These are phyloP conservation scores for Cutaneotrichosporon cavernicola DNA, from an alignment of 1,284 basidiomycete genomes.

Conservation along the genomic window DNA sequence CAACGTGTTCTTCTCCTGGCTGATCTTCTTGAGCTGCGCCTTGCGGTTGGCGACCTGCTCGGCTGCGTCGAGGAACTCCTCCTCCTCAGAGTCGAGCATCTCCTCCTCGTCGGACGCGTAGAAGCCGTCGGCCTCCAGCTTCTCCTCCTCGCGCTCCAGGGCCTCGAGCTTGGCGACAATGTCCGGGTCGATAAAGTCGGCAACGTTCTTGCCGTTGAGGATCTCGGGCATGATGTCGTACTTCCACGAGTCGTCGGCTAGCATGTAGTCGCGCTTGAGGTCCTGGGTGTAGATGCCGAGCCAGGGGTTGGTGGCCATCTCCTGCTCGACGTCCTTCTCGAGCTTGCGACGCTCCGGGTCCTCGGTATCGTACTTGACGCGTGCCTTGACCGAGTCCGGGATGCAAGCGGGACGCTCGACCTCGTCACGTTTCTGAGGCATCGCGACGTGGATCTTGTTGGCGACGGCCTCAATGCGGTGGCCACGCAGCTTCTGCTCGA, in stretches of 20 bases:
- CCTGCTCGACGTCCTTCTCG: constrained; percentile 72
- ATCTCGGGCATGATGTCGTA: constrained; percentile 94
- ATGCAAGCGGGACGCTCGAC: constrained; percentile 80
- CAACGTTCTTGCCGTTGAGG: constrained; percentile 96
- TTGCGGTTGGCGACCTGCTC: constrained; percentile 65
- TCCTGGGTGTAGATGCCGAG: constrained; percentile 88
- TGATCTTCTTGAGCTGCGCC: constrained; percentile 66
- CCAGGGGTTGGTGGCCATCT: constrained; percentile 67
- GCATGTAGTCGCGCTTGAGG: constrained; percentile 77
- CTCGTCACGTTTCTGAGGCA: constrained; percentile 82
- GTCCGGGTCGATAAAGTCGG: constrained; percentile 99
- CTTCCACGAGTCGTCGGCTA: constrained; percentile 93
- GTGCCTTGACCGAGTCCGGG: constrained; percentile 70
- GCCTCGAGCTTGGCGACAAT: constrained; percentile 96
- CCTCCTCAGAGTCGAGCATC: constrained; percentile 88
- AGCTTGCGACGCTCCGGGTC: constrained; percentile 72
- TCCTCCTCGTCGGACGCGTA: constrained; percentile 84
- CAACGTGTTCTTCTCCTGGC: constrained; percentile 81
- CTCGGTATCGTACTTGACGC: constrained; percentile 79
- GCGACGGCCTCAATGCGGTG: constrained; percentile 85
- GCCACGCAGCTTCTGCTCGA: constrained; percentile 89
- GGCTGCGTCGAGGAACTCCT: constrained; percentile 69
- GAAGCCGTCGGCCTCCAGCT: constrained; percentile 87
- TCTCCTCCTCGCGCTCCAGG: constrained; percentile 94
- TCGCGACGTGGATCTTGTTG: constrained; percentile 90